Base-by-base conservation (phyloP, 768 basidiomycete species). In the Mycena pura region DNA sequence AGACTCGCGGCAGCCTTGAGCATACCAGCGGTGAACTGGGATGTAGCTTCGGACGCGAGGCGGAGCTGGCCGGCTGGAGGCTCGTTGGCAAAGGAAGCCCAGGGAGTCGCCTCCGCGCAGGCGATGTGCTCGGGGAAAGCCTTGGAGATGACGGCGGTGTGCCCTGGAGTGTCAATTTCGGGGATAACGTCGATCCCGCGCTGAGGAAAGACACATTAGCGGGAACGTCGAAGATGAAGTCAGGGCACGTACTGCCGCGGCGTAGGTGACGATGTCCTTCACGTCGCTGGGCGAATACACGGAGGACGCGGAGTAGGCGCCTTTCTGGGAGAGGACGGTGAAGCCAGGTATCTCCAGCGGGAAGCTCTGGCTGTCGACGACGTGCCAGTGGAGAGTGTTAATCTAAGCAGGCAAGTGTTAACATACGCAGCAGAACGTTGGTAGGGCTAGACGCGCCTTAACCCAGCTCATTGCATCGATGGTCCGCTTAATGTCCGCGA, bases 311-410 rank as follows among this genome's bases (percentile, higher is more conserved):
- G 85, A 85, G 74, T 95, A 95, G 11, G 93, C 90, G 2, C 90
- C 93, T 2, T 83, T 79, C 17, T 63, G 60, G 10, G 89, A 79
- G 1, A 95, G 77, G 54, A 85, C 83, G 0, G 87, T 81, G 69
- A 84, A 88, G 10, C 80, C 81, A 3, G 84, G 77, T 19, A 94
- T 75, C 36, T 82, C 78, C 15, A 95, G 79, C 2, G 93, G 92
- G 78, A 91, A 95, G 32, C 86, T 87, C 68, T 95, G 91, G 53
- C 87, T 86, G 73, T 95, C 93, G 32, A 86, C 86, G 57, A 92
- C 79, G 69, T 95, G 93, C 93, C 92, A 95, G 64, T 95, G 91
- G 66, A 95, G 84, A 2, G 84, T 85, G 72, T 88, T 93, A 47
- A 92, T 82, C 86, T 88, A 27, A 22, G 27, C 27, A 17, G 3